phyloP scores from a whole-genome alignment of 75 land plant species.

The Picea sitchensis region DNA sequence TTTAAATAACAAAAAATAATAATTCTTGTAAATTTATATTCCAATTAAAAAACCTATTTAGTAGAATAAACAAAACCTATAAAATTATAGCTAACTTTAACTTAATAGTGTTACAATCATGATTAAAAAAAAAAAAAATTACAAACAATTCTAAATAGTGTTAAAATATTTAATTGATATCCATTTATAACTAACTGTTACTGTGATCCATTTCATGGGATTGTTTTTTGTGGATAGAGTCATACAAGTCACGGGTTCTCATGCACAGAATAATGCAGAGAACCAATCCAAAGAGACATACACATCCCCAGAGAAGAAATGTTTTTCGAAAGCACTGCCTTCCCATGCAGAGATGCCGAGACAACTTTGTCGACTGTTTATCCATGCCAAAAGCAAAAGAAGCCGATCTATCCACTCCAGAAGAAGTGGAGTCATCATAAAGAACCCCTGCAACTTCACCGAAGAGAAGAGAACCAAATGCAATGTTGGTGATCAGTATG shows the following conservation, averaged over 20 bases:
- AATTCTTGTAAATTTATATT: too few relatives aligned
- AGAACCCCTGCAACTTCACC: slow-evolving; percentile 54
- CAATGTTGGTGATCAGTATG: slow-evolving; percentile 68
- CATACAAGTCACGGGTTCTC: slow-evolving; percentile 27
- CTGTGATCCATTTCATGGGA: too few relatives aligned
- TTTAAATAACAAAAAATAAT: too few relatives aligned
- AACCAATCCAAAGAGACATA: slow-evolving; percentile 30
- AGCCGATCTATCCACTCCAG: not conserved
- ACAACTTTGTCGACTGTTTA: not conserved
- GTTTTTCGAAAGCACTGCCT: slow-evolving; percentile 38
- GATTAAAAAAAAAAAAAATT: too few relatives aligned
- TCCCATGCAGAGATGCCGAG: slow-evolving; percentile 41
- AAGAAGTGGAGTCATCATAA: slow-evolving; percentile 26
- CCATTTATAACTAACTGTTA: too few relatives aligned
- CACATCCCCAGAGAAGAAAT: slow-evolving; percentile 47
- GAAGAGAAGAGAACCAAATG: slow-evolving; percentile 58
- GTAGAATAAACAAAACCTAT: too few relatives aligned
- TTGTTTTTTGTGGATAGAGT: not conserved
- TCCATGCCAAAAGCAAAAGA: not conserved
- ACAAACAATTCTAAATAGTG: too few relatives aligned
- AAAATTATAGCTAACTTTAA: too few relatives aligned
- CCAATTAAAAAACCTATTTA: too few relatives aligned
- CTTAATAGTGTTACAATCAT: too few relatives aligned
- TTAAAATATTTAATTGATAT: too few relatives aligned
- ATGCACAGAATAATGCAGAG: slow-evolving; percentile 28